These are phyloP conservation scores for Ophiocordyceps robertsii DNA, from an alignment of 2,329 filamentous ascomycete species.

Conservation along the genomic window DNA sequence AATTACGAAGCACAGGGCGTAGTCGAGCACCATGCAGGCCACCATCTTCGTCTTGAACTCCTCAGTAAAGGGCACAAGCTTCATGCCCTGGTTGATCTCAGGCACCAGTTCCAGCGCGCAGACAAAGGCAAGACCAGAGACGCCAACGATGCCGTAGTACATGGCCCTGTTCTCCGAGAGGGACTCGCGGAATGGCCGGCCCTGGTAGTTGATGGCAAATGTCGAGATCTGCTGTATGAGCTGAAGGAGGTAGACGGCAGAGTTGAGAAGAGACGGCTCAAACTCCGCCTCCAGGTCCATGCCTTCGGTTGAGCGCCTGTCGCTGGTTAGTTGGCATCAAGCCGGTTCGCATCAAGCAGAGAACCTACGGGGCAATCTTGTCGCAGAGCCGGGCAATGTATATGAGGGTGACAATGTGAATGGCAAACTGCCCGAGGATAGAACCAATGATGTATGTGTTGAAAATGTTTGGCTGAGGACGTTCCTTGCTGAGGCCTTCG, in stretches of 20 bases:
- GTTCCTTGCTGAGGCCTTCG: constrained; percentile 89
- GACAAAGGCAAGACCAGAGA: constrained; percentile 80
- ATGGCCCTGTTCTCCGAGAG: constrained; percentile 94
- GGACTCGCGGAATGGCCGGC: constrained; percentile 90
- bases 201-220: constrained; percentile 99
- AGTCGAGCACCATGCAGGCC: constrained; percentile 74
- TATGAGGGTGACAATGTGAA: constrained; percentile 87
- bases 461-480: constrained; percentile 97
- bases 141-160: constrained; percentile 91
- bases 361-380: constrained; percentile 67
- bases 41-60: constrained; percentile 89
- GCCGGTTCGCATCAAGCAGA: not conserved
- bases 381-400: constrained; percentile 89
- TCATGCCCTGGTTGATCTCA: constrained; percentile 87
- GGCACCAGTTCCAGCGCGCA: constrained; percentile 93
- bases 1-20: constrained; percentile 71
- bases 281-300: constrained; percentile 95
- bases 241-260: constrained; percentile 90
- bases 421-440: constrained; percentile 90
- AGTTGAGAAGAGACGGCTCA: constrained; percentile 84
- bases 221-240: constrained; percentile 98
- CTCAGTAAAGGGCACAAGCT: constrained; percentile 74
- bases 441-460: constrained; percentile 98
- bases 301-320: constrained; percentile 33
- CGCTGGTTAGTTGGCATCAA: not conserved